Base-by-base conservation (phyloP, 192 early-diverging fungal species). In the Phycomyces blakesleeanus region DNA sequence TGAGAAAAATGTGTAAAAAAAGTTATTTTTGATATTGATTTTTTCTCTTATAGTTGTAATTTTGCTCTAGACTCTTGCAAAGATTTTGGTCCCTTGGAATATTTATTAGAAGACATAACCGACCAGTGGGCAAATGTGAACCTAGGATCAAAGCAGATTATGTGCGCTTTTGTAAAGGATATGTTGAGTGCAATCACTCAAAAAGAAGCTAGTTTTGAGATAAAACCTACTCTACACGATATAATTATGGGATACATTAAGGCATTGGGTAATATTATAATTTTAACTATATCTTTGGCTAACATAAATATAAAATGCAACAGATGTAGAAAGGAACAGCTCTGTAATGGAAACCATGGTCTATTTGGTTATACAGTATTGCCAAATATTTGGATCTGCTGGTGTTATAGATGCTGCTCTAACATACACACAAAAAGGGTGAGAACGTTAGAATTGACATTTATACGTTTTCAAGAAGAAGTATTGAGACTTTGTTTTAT, bases 361-460 rank as follows among this genome's bases (percentile, higher is more conserved):
- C 6, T 57, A 63, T 24, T 9, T 73, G 22, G 42, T 73, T 27
- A 39, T 37, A 37, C 38, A 59, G 42, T 73, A 63, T 24, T 62
- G 61, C 52, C 50, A 64, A 42, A 41, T 58, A 24, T 73, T 73
- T 73, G 71, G 71, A 38, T 68, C 66, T 6, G 39, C 41, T 3
- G 39, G 52, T 15, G 59, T 68, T 27, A 40, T 49, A 5, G 25
- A 68, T 61, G 52, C 51, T 39, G 14, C 50, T 12, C 14, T 60
- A 21, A 21, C 21, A 11, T 37, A 71, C 15, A 18, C 39, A 0
- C 41, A 44, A 42, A 50, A 10, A 62, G 21, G 37, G 29, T 61
- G 54, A 54, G 3, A 24, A 51, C 7, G 0, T 8, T 10, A 16
- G 7, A 16, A 15, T 24, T 34, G 16, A 12, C n/a, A n/a, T n/a